Evolutionary conservation across 2,329 filamentous ascomycete genomes (phyloP), one percentile per base, ranked within the genome.

Genomic region (Colletotrichum sp.): DNA sequence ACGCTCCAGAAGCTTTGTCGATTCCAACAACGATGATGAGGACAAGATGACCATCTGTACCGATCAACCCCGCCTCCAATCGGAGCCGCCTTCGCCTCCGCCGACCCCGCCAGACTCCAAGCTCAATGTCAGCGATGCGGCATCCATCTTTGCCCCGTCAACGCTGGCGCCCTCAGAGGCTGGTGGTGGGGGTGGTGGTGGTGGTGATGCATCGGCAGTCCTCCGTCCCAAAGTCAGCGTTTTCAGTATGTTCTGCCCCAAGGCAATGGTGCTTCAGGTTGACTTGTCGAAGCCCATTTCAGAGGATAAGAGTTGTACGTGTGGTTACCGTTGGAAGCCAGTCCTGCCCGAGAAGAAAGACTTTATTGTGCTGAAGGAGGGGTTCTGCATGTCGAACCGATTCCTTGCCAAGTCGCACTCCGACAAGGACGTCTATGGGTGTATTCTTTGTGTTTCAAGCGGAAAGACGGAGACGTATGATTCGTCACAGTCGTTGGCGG

Each of bases 351-450:
- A 77, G 39, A 77, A 79, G n/a, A 74, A 77, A 55, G 71, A 74
- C n/a, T 72, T 77, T 6, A 36, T 82, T 19, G 71, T 77, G 1
- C 78, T 86, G 52, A 85, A 86, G 63, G 83, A 86, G 32, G 85
- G 85, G 11, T 87, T 87, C 70, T 79, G 79, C 68, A 80, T 87
- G 70, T 85, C 84, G 30, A 76, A 80, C 5, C 81, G 85, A 30
- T 87, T 86, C 67, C 77, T 87, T 34, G 85, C 83, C 69, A 86
- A 87, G 78, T 86, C 84, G 25, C 85, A 87, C 74, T 84, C 83
- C 71, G 80, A 81, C 22, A 75, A 48, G 22, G 75, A 78, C 32
- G 79, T 81, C 13, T 86, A 84, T 63, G 85, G 84, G 8, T 87
- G 85, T 57, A 84, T 86, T 5, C 79, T 87, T 13, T 87, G 85